Percentiles rank a stretch among this genome's conserved stretches.
Conservation (phyloP, 495 filamentous ascomycete species). For the Glutinoglossum americanum region DNA sequence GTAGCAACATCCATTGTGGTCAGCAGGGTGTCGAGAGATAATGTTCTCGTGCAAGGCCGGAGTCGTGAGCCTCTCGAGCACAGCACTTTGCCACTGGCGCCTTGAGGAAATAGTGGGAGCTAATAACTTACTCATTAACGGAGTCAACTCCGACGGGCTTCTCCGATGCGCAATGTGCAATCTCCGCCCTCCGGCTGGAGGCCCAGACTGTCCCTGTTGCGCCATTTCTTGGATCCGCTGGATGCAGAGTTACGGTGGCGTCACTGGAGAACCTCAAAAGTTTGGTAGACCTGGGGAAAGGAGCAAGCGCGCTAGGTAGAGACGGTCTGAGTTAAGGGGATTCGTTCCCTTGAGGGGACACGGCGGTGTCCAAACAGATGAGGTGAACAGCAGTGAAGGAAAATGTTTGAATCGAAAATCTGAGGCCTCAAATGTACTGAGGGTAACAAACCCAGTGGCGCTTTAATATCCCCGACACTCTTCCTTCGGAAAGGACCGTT, state of each 20-base stretch:
- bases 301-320: not conserved
- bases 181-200: conserved; percentile 58
- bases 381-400: not conserved
- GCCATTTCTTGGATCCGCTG: conserved; percentile 36
- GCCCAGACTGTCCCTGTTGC: conserved; percentile 51
- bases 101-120: not conserved
- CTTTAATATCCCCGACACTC: not conserved
- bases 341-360: not conserved
- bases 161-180: conserved; percentile 94
- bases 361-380: not conserved
- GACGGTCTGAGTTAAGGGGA: not conserved
- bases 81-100: not conserved
- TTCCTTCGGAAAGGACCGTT: not conserved
- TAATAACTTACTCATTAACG: conserved; percentile 80
- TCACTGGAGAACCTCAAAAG: not conserved
- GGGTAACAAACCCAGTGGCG: not conserved
- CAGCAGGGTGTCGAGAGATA: not conserved
- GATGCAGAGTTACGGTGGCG: not conserved
- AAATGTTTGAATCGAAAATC: not conserved
- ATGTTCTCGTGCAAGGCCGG: not conserved
- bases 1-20: not conserved
- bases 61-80: not conserved
- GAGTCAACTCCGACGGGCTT: conserved; percentile 93
- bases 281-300: not conserved
- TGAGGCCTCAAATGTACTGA: not conserved